phyloP scores from a whole-genome alignment of 2,329 filamentous ascomycete genomes.

The Fusarium nanum region DNA sequence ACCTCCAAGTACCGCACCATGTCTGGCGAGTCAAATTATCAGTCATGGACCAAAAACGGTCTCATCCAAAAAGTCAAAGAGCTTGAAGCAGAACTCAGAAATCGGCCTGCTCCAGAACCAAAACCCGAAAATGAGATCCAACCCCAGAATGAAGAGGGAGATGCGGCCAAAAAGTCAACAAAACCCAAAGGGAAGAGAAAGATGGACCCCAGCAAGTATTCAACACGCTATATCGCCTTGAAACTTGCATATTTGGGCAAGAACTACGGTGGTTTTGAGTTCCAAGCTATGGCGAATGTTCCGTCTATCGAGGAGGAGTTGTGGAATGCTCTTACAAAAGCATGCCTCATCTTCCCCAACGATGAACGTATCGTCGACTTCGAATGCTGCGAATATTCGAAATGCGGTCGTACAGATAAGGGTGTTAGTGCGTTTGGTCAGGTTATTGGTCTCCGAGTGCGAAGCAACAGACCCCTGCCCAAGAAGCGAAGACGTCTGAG shows the following conservation, averaged over 20 bases:
- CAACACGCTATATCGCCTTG: constrained; percentile 85
- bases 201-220: constrained; percentile 84
- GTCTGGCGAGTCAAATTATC: constrained; percentile 62
- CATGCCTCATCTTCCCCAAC: constrained; percentile 81
- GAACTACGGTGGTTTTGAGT: constrained; percentile 93
- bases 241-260: constrained; percentile 95
- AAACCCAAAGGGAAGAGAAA: constrained; percentile 61
- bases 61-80: constrained; percentile 75
- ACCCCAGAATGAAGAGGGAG: constrained; percentile 6
- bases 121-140: constrained; percentile 5
- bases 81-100: constrained; percentile 73
- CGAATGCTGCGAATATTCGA: constrained; percentile 89
- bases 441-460: constrained; percentile 84
- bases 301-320: constrained; percentile 93
- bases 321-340: constrained; percentile 89
- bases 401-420: constrained; percentile 91
- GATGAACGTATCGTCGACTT: constrained; percentile 76
- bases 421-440: constrained; percentile 98
- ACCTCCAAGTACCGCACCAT: constrained; percentile 45
- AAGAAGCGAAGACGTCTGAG: constrained; percentile 42
- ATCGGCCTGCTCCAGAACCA: constrained; percentile 51
- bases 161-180: constrained; percentile 29
- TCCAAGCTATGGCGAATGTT: constrained; percentile 76
- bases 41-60: constrained; percentile 73
- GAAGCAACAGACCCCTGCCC: constrained; percentile 78